Base-by-base conservation (phyloP, 768 basidiomycete species). In the Vararia minispora region DNA sequence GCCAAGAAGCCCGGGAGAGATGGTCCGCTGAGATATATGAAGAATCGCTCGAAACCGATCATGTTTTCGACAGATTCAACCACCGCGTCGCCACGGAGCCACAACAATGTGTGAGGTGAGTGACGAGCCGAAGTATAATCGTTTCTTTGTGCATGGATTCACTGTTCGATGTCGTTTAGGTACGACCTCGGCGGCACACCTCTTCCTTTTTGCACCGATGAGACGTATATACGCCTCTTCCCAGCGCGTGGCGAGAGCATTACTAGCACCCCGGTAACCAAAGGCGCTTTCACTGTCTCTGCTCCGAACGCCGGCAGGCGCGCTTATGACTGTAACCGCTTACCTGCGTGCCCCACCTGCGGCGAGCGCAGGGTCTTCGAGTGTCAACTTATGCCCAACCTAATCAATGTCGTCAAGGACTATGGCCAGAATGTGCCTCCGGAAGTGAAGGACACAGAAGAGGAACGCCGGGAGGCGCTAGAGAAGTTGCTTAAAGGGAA, bases 351-450 rank as follows among this genome's bases (percentile, higher is more conserved):
- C 54, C 65, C 76, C 2, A 51, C 60, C 11, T 98, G 94, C 61
- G 61, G 65, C 26, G 66, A 72, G 3, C 62, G 61, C 30, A 72
- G 89, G 12, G 71, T 80, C 16, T 98, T 95, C 56, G 94, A 98
- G 56, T 84, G 84, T 50, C 94, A 98, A 57, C 66, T 97, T 37
- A 94, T 92, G 77, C 94, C 94, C 2, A 88, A 90, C 53, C 62
- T 97, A 37, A 90, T 97, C 56, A 85, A 85, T 36, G 60, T 87
- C 11, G 64, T 95, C 11, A 63, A 67, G 35, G 53, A 55, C 46
- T 54, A 48, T 39, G 53, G 27, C 23, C 28, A 49, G 18, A 55
- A 50, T 37, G 44, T 42, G 33, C 58, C 54, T 11, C 32, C 14
- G 8, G 13, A 30, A 29, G 43, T 43, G 46, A 64, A 62, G 31